Base-by-base conservation (phyloP, 257 asterid genomes). In the Marsdenia floribunda region DNA sequence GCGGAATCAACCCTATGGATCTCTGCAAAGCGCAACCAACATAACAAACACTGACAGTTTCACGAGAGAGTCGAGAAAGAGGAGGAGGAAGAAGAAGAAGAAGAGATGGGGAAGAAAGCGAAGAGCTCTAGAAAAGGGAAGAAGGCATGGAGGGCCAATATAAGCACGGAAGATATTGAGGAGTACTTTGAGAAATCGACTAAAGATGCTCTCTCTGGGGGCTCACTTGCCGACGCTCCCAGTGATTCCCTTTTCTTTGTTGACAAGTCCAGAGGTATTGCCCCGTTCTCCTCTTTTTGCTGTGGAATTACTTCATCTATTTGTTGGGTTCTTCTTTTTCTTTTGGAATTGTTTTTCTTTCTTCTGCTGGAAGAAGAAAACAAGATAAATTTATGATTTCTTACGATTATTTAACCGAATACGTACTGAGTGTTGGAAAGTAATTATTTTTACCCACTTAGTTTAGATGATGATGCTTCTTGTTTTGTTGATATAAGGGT, bases 61-160 rank as follows among this genome's bases (percentile, higher is more conserved):
- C 33, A 12, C 21, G 5, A 15, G 40, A 49, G 44, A 18, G 22
- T 24, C 37, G 18, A 29, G 61, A 5, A n/a, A 68, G 44, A 21
- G 16, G 72, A 40, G 12, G 46, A 18, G 7, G 44, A 61, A 26
- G 54, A 19, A 57, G 16, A 61, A 26, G 54, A 12, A 57, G 22
- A 69, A 44, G 46, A 29, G 71, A 93, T 95, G 99, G 98, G 99
- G 68, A 94, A 94, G 86, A 88, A 49, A 77, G 55, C 97, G 13
- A 92, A 90, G 81, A 80, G 84, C 80, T 94, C 99, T 19, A 84
- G 99, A 82, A 94, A 94, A 69, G 98, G 99, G 37, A 95, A 95
- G 87, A 95, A 95, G 86, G 99, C 76, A 65, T 95, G 99, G 99
- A 90, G 98, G 73, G 97, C 97, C 49, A 95, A 92, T 79, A 95